Percentiles rank a stretch among this genome's conserved stretches.
These are phyloP conservation scores for Tanozyma kutaoensis DNA, from an alignment of 805 yeast genomes.

Conservation along the genomic window DNA sequence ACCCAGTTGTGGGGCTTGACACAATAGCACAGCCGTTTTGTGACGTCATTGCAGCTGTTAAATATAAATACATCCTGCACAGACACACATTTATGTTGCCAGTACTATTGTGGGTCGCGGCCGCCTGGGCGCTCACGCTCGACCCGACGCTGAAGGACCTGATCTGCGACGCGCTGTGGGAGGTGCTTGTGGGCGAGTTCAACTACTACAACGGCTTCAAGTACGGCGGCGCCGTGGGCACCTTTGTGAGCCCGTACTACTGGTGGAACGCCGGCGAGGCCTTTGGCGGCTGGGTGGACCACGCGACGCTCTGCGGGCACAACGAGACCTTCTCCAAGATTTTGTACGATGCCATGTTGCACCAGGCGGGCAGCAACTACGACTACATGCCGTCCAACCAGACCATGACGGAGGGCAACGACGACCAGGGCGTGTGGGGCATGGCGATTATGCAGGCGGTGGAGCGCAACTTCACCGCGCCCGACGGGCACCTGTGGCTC, in stretches of 20 bases:
- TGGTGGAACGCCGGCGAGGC: slow-evolving; percentile 45
- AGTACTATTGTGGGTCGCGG: not conserved
- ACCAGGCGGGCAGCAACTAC: slow-evolving; percentile 27
- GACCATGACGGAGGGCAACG: slow-evolving; percentile 34
- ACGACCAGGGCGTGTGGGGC: slow-evolving; percentile 43
- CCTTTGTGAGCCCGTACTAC: slow-evolving; percentile 31
- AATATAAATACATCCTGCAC: not conserved
- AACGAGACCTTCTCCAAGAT: slow-evolving; percentile 16
- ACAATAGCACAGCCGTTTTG: not conserved
- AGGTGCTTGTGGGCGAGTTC: slow-evolving; percentile 24
- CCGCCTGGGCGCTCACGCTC: slow-evolving; percentile 7
- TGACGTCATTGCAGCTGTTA: too few relatives aligned
- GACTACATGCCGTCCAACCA: slow-evolving; percentile 34
- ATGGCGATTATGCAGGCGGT: slow-evolving; percentile 33
- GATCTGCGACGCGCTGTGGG: slow-evolving; percentile 26
- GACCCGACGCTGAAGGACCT: slow-evolving; percentile 24
- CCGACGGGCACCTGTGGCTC: slow-evolving; percentile 13
- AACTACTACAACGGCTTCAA: slow-evolving; percentile 30
- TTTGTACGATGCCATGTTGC: slow-evolving; percentile 26
- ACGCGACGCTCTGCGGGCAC: slow-evolving; percentile 23
- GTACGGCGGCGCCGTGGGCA: slow-evolving; percentile 33
- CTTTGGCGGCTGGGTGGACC: slow-evolving; percentile 32
- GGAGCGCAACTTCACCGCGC: slow-evolving; percentile 21
- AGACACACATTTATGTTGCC: not conserved
- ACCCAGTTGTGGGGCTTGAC: not conserved